These are phyloP conservation scores for Laburnicola sp. DNA, from an alignment of 2,329 filamentous ascomycete genomes.

Conservation along the genomic window DNA sequence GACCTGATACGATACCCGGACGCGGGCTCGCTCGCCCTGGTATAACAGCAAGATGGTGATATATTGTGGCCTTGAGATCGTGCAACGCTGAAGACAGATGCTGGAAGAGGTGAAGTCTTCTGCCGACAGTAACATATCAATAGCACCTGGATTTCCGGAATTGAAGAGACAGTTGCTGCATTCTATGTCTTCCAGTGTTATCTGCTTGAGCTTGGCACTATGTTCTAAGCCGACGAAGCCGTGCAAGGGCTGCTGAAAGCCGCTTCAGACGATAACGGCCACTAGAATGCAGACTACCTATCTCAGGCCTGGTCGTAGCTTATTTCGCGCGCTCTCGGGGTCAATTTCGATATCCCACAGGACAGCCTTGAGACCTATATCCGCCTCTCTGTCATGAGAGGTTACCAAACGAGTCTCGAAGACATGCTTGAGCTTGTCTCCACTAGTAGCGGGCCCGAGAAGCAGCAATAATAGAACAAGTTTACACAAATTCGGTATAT, in stretches of 20 bases:
- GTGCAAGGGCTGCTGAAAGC: constrained; percentile 8
- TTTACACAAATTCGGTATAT: background rate
- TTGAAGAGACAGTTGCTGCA: constrained; percentile 10
- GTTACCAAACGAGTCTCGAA: constrained; percentile 2
- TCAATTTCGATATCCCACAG: background rate
- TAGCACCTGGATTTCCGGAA: background rate
- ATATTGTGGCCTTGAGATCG: constrained; percentile 9
- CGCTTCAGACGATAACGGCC: constrained; percentile 9
- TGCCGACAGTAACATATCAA: background rate
- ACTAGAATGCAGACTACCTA: constrained; percentile 13
- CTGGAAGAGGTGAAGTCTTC: constrained; percentile 10
- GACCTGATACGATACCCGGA: constrained; percentile 12
- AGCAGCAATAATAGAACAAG: constrained; percentile 1
- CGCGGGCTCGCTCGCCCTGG: constrained; percentile 9
- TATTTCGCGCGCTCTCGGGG: constrained; percentile 3
- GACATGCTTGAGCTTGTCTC: constrained; percentile 8
- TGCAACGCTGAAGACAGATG: constrained; percentile 11
- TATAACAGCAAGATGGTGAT: constrained; percentile 11
- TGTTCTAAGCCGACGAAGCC: constrained; percentile 4
- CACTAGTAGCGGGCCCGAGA: background rate
- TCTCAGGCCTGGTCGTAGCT: constrained; percentile 17
- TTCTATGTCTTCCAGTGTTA: constrained; percentile 16
- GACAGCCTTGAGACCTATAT: background rate
- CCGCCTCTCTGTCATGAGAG: constrained; percentile 4
- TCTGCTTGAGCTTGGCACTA: constrained; percentile 10